Conservation (phyloP, 129 eudicot species). For the Erigeron canadensis region DNA sequence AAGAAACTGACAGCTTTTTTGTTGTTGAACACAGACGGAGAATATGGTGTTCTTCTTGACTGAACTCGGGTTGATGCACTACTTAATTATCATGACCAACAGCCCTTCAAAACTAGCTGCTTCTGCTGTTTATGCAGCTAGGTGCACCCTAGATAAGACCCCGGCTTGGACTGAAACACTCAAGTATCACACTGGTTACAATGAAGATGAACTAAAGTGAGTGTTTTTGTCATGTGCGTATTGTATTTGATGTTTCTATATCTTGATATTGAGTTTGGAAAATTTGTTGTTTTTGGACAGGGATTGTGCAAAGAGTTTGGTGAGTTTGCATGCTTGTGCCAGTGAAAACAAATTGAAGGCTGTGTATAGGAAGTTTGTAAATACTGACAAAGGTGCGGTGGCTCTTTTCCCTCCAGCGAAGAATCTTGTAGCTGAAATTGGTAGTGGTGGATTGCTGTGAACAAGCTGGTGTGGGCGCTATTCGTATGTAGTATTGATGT, state of each 20-base stretch:
- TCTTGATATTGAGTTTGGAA: background rate
- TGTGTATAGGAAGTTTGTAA: slow-evolving; percentile 46
- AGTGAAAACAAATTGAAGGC: slow-evolving; percentile 50
- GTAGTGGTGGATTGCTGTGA: slow-evolving; percentile 5
- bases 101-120: slow-evolving; percentile 82
- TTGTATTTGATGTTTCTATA: background rate
- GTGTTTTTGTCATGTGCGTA: background rate
- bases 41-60: slow-evolving; percentile 78
- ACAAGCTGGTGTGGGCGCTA: background rate
- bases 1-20: background rate
- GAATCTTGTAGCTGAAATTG: slow-evolving; percentile 27
- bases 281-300: slow-evolving; percentile 21
- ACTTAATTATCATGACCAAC: slow-evolving; percentile 41
- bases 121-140: slow-evolving; percentile 84
- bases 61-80: slow-evolving; percentile 71
- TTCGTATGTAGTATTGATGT: background rate
- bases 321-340: slow-evolving; percentile 42
- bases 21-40: slow-evolving; percentile 56
- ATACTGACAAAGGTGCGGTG: slow-evolving; percentile 44
- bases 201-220: slow-evolving; percentile 61
- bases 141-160: slow-evolving; percentile 57
- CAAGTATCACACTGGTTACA: slow-evolving; percentile 70
- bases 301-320: slow-evolving; percentile 57
- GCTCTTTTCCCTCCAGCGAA: slow-evolving; percentile 53
- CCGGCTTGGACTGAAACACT: slow-evolving; percentile 83